Evolutionary conservation across 495 filamentous ascomycete species (phyloP).

Genomic region (Cercophora newfieldiana): DNA sequence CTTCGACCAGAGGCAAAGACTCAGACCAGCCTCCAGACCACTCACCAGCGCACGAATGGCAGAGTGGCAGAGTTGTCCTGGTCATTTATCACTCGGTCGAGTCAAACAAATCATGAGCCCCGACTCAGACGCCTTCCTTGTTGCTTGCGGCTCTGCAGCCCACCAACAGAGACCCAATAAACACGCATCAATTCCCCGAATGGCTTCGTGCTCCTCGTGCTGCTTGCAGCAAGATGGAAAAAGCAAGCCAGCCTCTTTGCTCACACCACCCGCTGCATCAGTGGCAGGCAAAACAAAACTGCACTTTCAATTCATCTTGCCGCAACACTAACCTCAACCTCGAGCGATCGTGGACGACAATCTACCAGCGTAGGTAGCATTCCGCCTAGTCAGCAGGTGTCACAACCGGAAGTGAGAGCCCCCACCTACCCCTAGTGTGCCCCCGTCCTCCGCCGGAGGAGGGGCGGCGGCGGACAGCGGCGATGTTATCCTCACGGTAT

Average conservation of each 20-base stretch:
- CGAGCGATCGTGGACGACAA: neutral
- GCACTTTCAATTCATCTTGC: neutral
- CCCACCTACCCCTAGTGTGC: neutral
- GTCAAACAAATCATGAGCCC: neutral
- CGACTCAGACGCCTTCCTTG: neutral
- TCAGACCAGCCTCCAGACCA: neutral
- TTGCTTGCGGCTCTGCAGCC: constrained; percentile 5
- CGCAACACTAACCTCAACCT: neutral
- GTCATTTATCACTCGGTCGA: neutral
- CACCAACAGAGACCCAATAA: constrained; percentile 2
- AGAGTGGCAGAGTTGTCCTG: neutral
- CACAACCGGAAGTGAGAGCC: neutral
- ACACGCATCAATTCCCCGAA: constrained; percentile 4
- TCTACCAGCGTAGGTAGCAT: neutral
- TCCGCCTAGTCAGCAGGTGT: neutral
- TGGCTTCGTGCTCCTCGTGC: neutral
- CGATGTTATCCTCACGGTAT: neutral
- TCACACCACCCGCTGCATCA: neutral
- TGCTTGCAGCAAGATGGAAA: neutral
- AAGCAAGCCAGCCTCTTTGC: neutral
- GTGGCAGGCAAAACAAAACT: neutral
- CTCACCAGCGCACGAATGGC: neutral
- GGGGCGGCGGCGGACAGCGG: neutral
- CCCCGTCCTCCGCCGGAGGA: neutral
- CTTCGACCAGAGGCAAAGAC: neutral